Evolutionary conservation across 2,329 filamentous ascomycete genomes (phyloP).

Genomic region (Pseudogymnoascus sp.): DNA sequence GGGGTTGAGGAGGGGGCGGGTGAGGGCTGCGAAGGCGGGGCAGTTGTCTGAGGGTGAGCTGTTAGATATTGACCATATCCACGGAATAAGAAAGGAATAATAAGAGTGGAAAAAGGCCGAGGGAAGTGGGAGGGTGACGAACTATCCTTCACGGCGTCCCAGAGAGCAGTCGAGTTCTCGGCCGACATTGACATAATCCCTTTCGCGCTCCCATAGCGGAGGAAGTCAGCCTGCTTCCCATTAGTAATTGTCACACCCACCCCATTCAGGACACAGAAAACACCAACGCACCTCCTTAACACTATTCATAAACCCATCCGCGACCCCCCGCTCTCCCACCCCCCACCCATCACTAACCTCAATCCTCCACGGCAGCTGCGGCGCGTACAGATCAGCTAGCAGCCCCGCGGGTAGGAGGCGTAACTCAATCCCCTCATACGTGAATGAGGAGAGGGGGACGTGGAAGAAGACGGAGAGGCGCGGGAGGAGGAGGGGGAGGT

Average conservation of each 20-base stretch:
- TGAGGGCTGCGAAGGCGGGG: slow-evolving; percentile 62
- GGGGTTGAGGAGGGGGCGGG: slow-evolving; percentile 67
- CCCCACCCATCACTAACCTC: slow-evolving; percentile 51
- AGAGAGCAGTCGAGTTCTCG: slow-evolving; percentile 58
- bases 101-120: neutral
- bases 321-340: slow-evolving; percentile 28
- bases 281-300: slow-evolving; percentile 49
- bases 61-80: neutral
- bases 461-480: slow-evolving; percentile 56
- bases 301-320: slow-evolving; percentile 60
- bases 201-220: slow-evolving; percentile 62
- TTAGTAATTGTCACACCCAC: neutral
- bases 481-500: slow-evolving; percentile 58
- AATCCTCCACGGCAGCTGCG: slow-evolving; percentile 52
- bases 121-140: slow-evolving; percentile 22
- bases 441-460: slow-evolving; percentile 49
- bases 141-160: slow-evolving; percentile 57
- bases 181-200: slow-evolving; percentile 65
- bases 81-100: neutral
- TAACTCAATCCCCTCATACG: slow-evolving; percentile 58
- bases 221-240: slow-evolving; percentile 43
- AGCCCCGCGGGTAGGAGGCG: slow-evolving; percentile 65
- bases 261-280: neutral
- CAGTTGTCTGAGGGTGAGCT: slow-evolving; percentile 55
- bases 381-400: slow-evolving; percentile 57